Conservation (phyloP, 306 rosid species). For the Trifolium dubium region DNA sequence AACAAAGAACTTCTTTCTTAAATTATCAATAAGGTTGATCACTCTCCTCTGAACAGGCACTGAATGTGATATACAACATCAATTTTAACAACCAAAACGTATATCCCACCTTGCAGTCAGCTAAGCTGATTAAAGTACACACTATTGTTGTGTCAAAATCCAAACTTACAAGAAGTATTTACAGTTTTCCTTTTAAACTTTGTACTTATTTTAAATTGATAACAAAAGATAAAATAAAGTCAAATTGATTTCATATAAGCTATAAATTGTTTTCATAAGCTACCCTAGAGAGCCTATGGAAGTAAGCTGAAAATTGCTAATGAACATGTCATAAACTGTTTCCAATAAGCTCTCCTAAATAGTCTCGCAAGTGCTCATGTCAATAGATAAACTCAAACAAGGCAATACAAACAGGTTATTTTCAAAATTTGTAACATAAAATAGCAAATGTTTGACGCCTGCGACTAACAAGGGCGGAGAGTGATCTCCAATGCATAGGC, state of each 20-base stretch:
- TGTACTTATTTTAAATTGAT: too few relatives aligned
- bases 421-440: too few relatives aligned
- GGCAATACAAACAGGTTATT: background rate
- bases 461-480: too few relatives aligned
- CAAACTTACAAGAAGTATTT: background rate
- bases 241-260: background rate
- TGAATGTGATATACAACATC: background rate
- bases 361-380: background rate
- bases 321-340: too few relatives aligned
- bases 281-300: too few relatives aligned
- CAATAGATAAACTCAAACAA: too few relatives aligned
- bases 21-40: slow-evolving; percentile 6
- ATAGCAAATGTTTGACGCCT: background rate
- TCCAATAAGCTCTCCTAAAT: background rate
- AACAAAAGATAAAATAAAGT: background rate
- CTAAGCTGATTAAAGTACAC: background rate
- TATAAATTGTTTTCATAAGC: too few relatives aligned
- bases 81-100: background rate
- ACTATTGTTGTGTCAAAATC: background rate
- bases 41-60: slow-evolving; percentile 4
- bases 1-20: background rate
- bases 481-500: too few relatives aligned
- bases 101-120: background rate
- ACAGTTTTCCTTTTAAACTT: too few relatives aligned
- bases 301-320: background rate